A percentile compares a stretch with the other conserved stretches of the same genome.
phyloP scores from a whole-genome alignment of 495 filamentous ascomycete genomes.

The Neurospora intermedia region DNA sequence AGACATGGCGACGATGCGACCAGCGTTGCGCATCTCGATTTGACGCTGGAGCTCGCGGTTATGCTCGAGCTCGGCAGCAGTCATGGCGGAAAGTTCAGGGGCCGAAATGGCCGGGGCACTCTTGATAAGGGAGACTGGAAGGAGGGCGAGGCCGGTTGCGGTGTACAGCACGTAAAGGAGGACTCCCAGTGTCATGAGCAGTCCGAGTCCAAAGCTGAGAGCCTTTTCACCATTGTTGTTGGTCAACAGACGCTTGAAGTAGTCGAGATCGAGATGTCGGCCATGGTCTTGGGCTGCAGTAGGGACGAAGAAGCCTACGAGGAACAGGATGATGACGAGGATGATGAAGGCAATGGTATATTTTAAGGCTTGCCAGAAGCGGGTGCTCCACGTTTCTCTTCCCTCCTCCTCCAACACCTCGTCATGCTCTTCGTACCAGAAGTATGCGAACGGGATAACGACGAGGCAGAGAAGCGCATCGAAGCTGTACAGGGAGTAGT shows the following conservation, averaged over 20 bases:
- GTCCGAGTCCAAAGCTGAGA: conserved; percentile 74
- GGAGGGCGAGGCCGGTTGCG: conserved; percentile 74
- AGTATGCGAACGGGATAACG: conserved; percentile 91
- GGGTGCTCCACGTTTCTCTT: conserved; percentile 52
- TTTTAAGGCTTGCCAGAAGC: conserved; percentile 75
- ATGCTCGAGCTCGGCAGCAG: conserved; percentile 63
- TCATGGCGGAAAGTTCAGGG: conserved; percentile 62
- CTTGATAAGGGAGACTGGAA: conserved; percentile 85
- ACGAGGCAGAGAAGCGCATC: conserved; percentile 87
- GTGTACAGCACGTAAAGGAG: conserved; percentile 82
- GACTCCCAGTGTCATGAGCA: conserved; percentile 77
- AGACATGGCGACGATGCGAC: conserved; percentile 60
- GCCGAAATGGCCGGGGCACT: conserved; percentile 72
- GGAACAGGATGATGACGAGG: conserved; percentile 70
- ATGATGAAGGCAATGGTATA: conserved; percentile 80
- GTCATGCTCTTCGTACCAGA: conserved; percentile 95
- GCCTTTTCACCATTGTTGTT: conserved; percentile 90
- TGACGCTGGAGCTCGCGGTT: conserved; percentile 89
- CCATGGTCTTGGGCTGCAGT: conserved; percentile 52
- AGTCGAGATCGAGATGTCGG: conserved; percentile 66
- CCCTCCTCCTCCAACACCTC: conserved; percentile 71
- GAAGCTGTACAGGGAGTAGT: conserved; percentile 84
- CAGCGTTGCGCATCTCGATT: conserved; percentile 75
- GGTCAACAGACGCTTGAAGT: conserved; percentile 72
- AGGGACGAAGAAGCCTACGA: conserved; percentile 89